These are phyloP conservation scores for Fonsecaea monophora DNA, from an alignment of 2,329 filamentous ascomycete species.

Conservation along the genomic window DNA sequence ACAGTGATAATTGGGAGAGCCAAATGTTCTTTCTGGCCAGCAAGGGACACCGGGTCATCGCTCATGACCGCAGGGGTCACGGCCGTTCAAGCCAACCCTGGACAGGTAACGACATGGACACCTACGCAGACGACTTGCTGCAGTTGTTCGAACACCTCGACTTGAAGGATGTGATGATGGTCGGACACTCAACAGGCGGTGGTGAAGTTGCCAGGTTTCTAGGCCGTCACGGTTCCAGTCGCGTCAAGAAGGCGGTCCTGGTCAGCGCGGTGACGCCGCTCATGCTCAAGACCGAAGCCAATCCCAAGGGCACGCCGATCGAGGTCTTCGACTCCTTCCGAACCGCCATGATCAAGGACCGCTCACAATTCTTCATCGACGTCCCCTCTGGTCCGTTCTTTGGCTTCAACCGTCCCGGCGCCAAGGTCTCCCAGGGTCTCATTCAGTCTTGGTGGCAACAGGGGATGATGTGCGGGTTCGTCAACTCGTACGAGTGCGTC, in stretches of 20 bases:
- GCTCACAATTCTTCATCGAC: conserved; percentile 48
- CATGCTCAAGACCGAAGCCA: conserved; percentile 46
- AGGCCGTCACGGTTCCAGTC: conserved; percentile 47
- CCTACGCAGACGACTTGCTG: conserved; percentile 49
- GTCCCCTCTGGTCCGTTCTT: conserved; percentile 48
- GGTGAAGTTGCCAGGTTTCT: conserved; percentile 51
- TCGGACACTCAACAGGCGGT: conserved; percentile 52
- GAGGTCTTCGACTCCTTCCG: conserved; percentile 51
- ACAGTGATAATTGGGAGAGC: conserved; percentile 50
- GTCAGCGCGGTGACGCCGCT: conserved; percentile 49
- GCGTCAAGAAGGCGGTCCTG: conserved; percentile 51
- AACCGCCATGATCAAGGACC: conserved; percentile 46
- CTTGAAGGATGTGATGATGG: conserved; percentile 47
- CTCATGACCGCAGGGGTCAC: conserved; percentile 47
- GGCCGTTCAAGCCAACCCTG: conserved; percentile 52
- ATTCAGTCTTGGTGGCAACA: conserved; percentile 52
- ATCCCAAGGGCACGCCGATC: conserved; percentile 47
- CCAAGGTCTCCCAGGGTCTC: conserved; percentile 45
- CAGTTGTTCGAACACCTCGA: conserved; percentile 48
- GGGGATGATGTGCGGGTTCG: conserved; percentile 51
- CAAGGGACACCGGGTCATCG: conserved; percentile 50
- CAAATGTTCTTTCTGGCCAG: conserved; percentile 51
- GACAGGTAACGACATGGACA: conserved; percentile 51
- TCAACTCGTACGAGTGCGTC: conserved; percentile 51
- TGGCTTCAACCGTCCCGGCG: conserved; percentile 45